Evolutionary conservation across 106 monocot genomes (phyloP), one percentile per base, ranked within the genome.

Genomic region (Alisma plantagoaquatica): DNA sequence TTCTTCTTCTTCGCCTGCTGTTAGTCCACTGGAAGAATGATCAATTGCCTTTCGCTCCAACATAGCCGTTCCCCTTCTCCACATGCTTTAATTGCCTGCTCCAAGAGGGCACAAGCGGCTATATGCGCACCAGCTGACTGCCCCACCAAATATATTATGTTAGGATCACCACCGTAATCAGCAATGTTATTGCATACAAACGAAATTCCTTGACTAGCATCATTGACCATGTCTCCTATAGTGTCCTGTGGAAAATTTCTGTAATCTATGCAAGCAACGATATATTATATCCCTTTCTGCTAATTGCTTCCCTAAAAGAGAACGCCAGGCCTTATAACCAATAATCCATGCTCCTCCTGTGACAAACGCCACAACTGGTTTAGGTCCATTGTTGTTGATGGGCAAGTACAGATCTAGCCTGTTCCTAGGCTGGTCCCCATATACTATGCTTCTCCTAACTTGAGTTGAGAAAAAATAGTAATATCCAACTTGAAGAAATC

Each of bases 261-360:
- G 60, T 69, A 69, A 53, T 69, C 68, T 43, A 69, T 69, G 41
- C 68, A 69, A 28, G 68, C 68, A 22, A 69, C 68, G n/a, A n/a
- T n/a, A n/a, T 30, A 69, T 59, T 14, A 69, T 51, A 23, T 35
- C 59, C 27, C 68, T 69, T 69, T 69, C 68, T 30, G 60, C 49
- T 23, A 69, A 51, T 43, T 69, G 68, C 68, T 51, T 69, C 42
- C 68, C 68, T 0, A 69, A 60, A 43, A 69, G 57, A 23, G 60
- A 49, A 43, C 68, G 59, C 68, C 68, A 69, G 31, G 68, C 68
- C 23, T 69, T 69, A 23, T 69, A 69, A 2, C 68, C 98, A 61
- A 99, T 99, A 41, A 99, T 99, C 98, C 98, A 99, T 2, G 98
- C 98, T 67, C 98, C 98, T 43, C 98, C 98, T 53, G 90, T 99